These are phyloP conservation scores for Eucalyptus marginata DNA, from an alignment of 345 rosid genomes.

Conservation along the genomic window DNA sequence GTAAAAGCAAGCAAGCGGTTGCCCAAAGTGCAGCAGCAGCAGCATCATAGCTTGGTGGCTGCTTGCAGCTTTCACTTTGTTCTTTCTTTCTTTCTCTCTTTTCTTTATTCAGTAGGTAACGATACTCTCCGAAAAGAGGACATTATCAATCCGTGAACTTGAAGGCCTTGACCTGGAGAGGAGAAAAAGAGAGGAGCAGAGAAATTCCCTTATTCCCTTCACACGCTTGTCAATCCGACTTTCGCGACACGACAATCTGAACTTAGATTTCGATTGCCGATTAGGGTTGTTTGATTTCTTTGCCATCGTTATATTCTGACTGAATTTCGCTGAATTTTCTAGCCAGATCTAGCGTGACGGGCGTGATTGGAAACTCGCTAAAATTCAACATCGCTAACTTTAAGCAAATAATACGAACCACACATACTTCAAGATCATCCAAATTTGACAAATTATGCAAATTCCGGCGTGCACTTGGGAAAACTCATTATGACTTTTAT, in stretches of 20 bases:
- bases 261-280: background rate
- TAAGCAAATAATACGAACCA: accelerated
- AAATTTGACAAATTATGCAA: background rate
- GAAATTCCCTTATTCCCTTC: background rate
- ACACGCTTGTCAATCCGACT: background rate
- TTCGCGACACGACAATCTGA: background rate
- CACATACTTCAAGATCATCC: background rate
- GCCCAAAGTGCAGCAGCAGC: background rate
- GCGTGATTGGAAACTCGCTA: accelerated
- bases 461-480: background rate
- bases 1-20: background rate
- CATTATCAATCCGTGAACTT: background rate
- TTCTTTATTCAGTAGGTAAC: background rate
- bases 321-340: background rate
- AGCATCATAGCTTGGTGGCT: background rate
- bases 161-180: background rate
- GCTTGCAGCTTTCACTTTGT: background rate
- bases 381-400: no score
- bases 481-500: background rate
- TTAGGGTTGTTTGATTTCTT: background rate
- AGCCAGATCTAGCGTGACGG: background rate
- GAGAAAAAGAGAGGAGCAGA: background rate
- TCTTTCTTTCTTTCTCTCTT: background rate
- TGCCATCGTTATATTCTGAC: background rate
- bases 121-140: background rate